Evolutionary conservation across 331 rosid species (phyloP), one percentile per base, ranked within the genome.

Genomic region (Rhamnella rubrinervis): DNA sequence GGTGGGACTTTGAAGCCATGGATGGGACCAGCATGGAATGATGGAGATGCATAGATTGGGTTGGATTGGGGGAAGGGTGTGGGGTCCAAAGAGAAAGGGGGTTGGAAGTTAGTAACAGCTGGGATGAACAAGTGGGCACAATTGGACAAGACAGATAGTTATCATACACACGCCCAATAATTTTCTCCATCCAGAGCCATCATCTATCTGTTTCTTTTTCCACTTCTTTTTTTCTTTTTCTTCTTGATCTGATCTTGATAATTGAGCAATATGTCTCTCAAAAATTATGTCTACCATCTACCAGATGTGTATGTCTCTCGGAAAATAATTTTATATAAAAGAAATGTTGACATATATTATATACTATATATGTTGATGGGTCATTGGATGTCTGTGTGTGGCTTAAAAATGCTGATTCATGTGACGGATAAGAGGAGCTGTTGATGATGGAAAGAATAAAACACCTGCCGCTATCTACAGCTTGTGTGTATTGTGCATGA

Each of bases 191-290:
- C 85, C 20, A 68, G 78, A 76, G 82, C 69, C 74, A 76, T 77
- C 84, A 61, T 72, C 19, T 21, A 14, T 67, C 61, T 65, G 53
- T 76, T 57, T 78, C 73, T 80, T 13, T 55, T 31, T 70, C 80
- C 72, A 15, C n/a, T 18, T 62, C 72, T 78, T 61, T 78, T 13
- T 55, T 26, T 72, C 4, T 53, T 62, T 75, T 81, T 61, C 74
- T 68, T 77, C 77, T 75, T 83, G 83, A 89, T 82, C 87, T 78
- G 73, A 78, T 86, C 76, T 91, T 74, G 89, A 79, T 81, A 73
- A 77, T 51, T 41, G 87, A 85, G 81, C 76, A 71, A 72, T 78
- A 73, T 74, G 47, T 63, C 25, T 59, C 66, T 63, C 55, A 63
- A 55, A 72, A 73, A 70, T 41, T 70, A 16, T 79, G 52, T 55